Percentiles rank a stretch among this genome's conserved stretches.
phyloP scores from a whole-genome alignment of 306 rosid genomes.

The Acacia melanoxylon region DNA sequence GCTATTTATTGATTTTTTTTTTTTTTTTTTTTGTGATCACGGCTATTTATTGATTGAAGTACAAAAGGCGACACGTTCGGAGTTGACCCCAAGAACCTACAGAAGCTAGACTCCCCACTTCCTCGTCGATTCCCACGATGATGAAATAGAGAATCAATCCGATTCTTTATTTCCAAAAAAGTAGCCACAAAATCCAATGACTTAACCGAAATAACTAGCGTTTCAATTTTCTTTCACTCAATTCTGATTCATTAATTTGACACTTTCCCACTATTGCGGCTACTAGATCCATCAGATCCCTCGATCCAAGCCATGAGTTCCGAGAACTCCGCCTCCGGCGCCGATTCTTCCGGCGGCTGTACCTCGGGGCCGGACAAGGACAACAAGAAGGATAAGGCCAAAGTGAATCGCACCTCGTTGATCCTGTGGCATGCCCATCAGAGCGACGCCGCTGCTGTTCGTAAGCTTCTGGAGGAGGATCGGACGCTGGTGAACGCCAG shows the following conservation, averaged over 20 bases:
- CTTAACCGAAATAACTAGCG: conserved; percentile 12
- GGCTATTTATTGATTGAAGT: too few relatives aligned
- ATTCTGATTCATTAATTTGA: neutral
- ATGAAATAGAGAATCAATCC: neutral
- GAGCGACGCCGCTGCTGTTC: conserved; percentile 66
- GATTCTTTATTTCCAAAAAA: neutral
- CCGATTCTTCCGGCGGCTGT: conserved; percentile 22
- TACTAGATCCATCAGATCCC: conserved; percentile 25
- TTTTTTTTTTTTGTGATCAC: too few relatives aligned
- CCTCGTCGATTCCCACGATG: neutral
- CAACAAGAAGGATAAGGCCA: conserved; percentile 70
- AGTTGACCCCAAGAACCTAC: neutral
- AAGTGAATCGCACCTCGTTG: conserved; percentile 77
- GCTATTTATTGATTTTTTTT: too few relatives aligned
- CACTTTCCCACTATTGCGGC: neutral
- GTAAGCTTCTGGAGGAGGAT: conserved; percentile 89
- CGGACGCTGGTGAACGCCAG: conserved; percentile 67
- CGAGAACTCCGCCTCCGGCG: conserved; percentile 29
- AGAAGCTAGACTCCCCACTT: neutral
- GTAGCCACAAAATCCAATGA: conserved; percentile 5
- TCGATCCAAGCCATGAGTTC: conserved; percentile 55
- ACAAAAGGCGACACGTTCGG: neutral
- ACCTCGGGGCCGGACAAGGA: conserved; percentile 32
- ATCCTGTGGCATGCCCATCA: conserved; percentile 94
- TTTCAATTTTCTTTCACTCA: neutral